A percentile compares a stretch with the other conserved stretches of the same genome.
Evolutionary conservation across 140 eudicot species (phyloP).

Genomic region (Stevia rebaudiana): DNA sequence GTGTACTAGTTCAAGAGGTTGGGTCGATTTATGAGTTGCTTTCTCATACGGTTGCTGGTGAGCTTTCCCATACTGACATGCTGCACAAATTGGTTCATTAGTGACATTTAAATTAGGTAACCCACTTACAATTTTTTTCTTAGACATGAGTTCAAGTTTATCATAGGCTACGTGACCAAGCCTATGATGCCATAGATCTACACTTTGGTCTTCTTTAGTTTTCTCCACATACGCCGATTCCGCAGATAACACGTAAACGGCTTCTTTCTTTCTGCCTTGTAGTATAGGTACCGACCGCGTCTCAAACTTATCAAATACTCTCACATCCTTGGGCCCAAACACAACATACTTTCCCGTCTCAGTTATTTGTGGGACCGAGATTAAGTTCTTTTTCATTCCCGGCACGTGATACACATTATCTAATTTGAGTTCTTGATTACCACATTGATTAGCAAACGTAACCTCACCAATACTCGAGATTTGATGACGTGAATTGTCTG

Average conservation of each 20-base stretch:
- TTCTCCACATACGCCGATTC: not conserved
- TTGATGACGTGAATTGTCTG: not conserved
- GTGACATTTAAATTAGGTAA: not conserved
- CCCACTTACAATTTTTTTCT: not conserved
- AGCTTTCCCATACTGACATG: not conserved
- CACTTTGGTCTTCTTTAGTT: not conserved
- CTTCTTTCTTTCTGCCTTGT: not conserved
- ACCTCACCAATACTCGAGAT: not conserved
- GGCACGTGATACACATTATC: not conserved
- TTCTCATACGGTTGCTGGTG: not conserved
- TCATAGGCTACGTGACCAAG: not conserved
- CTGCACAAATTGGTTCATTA: not conserved
- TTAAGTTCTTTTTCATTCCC: not conserved
- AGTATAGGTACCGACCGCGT: not conserved
- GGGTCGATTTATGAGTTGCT: not conserved
- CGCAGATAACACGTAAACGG: not conserved
- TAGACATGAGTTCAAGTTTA: not conserved
- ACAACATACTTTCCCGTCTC: not conserved
- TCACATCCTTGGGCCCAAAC: not conserved
- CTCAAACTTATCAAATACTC: not conserved
- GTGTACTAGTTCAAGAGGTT: not conserved
- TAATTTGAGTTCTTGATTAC: not conserved
- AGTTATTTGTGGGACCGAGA: not conserved
- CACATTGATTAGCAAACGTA: too few species aligned
- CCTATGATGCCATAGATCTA: not conserved